A percentile compares a stretch with the other conserved stretches of the same genome.
phyloP scores from a whole-genome alignment of 164 flowering plant genomes.

The Cinnamomum micranthum region DNA sequence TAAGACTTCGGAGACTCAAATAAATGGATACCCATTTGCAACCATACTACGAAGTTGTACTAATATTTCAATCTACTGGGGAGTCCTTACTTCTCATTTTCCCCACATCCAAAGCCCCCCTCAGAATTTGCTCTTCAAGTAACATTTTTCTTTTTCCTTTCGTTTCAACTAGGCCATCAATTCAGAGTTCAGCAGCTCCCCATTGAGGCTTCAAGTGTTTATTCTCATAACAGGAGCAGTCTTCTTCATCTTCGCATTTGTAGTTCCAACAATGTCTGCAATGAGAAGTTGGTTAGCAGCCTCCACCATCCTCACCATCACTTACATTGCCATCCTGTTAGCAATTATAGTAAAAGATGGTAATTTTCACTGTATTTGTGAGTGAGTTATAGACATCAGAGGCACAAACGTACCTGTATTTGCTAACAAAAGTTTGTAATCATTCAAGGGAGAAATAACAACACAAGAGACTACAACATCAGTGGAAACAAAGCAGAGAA shows the following conservation, averaged over 20 bases:
- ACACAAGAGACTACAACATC: slow-evolving; percentile 29
- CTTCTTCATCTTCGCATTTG: slow-evolving; percentile 39
- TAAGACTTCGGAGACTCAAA: no score
- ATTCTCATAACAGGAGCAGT: slow-evolving; percentile 40
- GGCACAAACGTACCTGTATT: background rate
- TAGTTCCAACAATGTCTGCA: slow-evolving; percentile 50
- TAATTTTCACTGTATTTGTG: slow-evolving; percentile 6
- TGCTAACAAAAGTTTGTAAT: background rate
- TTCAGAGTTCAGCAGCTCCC: slow-evolving; percentile 28
- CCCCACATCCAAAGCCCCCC: background rate
- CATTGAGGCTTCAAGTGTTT: slow-evolving; percentile 47
- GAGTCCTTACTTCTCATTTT: background rate
- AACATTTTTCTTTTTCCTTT: background rate
- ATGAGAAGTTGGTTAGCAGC: slow-evolving; percentile 46
- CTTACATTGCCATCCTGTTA: slow-evolving; percentile 28
- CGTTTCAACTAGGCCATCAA: slow-evolving; percentile 32
- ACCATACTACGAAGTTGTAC: no score
- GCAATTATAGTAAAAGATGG: slow-evolving; percentile 38
- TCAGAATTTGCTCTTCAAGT: background rate
- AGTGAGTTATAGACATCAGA: background rate
- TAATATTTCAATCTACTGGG: no score
- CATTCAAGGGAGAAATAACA: slow-evolving; percentile 31
- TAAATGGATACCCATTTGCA: no score
- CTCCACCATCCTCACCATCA: slow-evolving; percentile 32
- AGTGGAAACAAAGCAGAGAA: slow-evolving; percentile 32